A percentile compares a stretch with the other conserved stretches of the same genome.
phyloP scores from a whole-genome alignment of 2,329 filamentous ascomycete species.

The Botrytis pseudocinerea region DNA sequence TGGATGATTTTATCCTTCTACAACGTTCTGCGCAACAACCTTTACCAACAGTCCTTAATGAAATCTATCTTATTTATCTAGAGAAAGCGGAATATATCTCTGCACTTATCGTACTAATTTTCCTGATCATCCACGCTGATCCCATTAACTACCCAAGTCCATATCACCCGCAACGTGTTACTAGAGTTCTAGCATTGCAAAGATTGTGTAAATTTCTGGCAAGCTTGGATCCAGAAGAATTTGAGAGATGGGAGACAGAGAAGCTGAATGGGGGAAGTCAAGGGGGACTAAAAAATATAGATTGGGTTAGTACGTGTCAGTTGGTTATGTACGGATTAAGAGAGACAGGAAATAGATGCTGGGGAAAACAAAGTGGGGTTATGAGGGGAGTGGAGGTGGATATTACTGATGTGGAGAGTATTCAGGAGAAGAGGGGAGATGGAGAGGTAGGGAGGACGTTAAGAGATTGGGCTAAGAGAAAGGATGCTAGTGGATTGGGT shows the following conservation, averaged over 20 bases:
- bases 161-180: conserved; percentile 53
- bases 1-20: conserved; percentile 24
- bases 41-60: conserved; percentile 45
- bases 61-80: conserved; percentile 47
- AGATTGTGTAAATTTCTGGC: conserved; percentile 55
- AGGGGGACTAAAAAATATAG: conserved; percentile 23
- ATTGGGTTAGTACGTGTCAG: conserved; percentile 19
- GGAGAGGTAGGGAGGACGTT: neutral
- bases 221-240: conserved; percentile 38
- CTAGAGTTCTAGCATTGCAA: conserved; percentile 52
- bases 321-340: conserved; percentile 14
- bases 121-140: conserved; percentile 44
- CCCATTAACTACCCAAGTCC: conserved; percentile 53
- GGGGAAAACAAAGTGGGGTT: conserved; percentile 13
- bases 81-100: conserved; percentile 49
- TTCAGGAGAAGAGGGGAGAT: neutral
- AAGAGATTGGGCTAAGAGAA: conserved; percentile 8
- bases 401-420: conserved; percentile 12
- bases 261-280: neutral
- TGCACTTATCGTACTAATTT: conserved; percentile 49
- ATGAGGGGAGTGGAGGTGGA: conserved; percentile 15
- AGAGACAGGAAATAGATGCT: conserved; percentile 10
- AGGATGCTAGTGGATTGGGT: neutral
- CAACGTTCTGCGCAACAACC: conserved; percentile 25
- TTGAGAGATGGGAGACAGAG: conserved; percentile 17